Conservation (phyloP, 1,139 yeast species). For the Candida buenavistaensis region DNA sequence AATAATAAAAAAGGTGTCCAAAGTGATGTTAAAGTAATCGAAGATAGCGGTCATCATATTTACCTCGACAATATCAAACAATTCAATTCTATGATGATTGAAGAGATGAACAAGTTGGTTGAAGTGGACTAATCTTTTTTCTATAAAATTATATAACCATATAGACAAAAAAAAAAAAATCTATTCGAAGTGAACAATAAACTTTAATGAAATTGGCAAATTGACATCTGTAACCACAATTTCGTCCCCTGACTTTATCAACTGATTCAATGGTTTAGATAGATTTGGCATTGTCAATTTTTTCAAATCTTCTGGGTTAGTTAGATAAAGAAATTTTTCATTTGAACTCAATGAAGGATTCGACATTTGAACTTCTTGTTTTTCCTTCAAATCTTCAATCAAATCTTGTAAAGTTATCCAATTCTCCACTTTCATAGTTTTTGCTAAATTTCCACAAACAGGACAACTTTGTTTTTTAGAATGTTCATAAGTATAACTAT, state of each 20-base stretch:
- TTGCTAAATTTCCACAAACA: constrained; percentile 64
- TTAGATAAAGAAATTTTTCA: constrained; percentile 45
- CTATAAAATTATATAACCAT: neutral
- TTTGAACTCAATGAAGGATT: constrained; percentile 54
- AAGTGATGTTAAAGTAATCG: constrained; percentile 47
- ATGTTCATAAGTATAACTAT: constrained; percentile 69
- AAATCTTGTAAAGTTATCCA: constrained; percentile 51
- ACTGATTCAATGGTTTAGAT: constrained; percentile 28
- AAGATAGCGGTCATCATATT: constrained; percentile 68
- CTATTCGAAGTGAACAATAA: constrained; percentile 21
- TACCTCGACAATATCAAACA: constrained; percentile 58
- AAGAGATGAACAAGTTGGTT: constrained; percentile 25
- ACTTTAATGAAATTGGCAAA: constrained; percentile 46
- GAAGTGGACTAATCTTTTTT: neutral
- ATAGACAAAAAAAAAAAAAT: too few relatives aligned
- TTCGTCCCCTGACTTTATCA: constrained; percentile 50
- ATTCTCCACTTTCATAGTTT: constrained; percentile 28
- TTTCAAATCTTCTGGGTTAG: constrained; percentile 52
- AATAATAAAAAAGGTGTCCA: constrained; percentile 13
- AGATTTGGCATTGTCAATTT: constrained; percentile 51
- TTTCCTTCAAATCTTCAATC: constrained; percentile 36
- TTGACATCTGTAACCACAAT: constrained; percentile 57
- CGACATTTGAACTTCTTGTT: constrained; percentile 42
- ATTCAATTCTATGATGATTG: constrained; percentile 51
- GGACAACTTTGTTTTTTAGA: constrained; percentile 64